Evolutionary conservation across 2,329 filamentous ascomycete genomes (phyloP).

Genomic region (Raffaelea deltoideospora): DNA sequence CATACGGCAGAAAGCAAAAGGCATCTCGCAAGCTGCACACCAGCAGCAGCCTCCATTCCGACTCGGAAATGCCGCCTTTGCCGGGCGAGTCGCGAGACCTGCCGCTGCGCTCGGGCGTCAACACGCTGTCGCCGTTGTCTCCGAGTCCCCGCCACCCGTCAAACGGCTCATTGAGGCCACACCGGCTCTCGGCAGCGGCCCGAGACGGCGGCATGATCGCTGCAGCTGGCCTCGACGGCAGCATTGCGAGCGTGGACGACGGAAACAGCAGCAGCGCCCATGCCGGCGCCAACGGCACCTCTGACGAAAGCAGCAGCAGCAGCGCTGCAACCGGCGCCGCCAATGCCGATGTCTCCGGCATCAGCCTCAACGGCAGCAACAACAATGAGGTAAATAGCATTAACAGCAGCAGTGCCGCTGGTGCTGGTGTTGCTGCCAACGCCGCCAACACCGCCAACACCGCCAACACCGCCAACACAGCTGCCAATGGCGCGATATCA

Average conservation of each 20-base stretch:
- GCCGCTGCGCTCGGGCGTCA: no score
- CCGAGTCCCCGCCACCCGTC: no score
- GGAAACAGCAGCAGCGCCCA: constrained; percentile 8
- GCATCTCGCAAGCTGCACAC: constrained; percentile 18
- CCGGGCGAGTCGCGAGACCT: constrained; percentile 15
- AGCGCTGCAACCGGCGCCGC: constrained; percentile 10
- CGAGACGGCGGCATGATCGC: neutral
- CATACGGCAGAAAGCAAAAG: constrained; percentile 25
- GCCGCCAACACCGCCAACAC: constrained; percentile 10
- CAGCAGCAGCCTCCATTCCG: constrained; percentile 20
- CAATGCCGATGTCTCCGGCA: constrained; percentile 13
- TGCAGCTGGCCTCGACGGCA: neutral
- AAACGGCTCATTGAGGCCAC: neutral
- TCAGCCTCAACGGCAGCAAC: constrained; percentile 6
- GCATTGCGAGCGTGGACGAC: neutral
- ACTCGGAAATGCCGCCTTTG: constrained; percentile 33
- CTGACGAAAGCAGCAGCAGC: constrained; percentile 4
- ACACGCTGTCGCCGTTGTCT: no score
- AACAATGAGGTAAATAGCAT: constrained; percentile 4
- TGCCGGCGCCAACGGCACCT: constrained; percentile 6
- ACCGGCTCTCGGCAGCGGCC: neutral
- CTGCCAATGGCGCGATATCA: constrained; percentile 16
- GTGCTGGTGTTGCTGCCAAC: neutral
- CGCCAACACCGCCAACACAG: constrained; percentile 9
- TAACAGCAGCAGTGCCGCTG: constrained; percentile 2